These are phyloP conservation scores for Alternaria arbusti DNA, from an alignment of 2,329 filamentous ascomycete species.

Conservation along the genomic window DNA sequence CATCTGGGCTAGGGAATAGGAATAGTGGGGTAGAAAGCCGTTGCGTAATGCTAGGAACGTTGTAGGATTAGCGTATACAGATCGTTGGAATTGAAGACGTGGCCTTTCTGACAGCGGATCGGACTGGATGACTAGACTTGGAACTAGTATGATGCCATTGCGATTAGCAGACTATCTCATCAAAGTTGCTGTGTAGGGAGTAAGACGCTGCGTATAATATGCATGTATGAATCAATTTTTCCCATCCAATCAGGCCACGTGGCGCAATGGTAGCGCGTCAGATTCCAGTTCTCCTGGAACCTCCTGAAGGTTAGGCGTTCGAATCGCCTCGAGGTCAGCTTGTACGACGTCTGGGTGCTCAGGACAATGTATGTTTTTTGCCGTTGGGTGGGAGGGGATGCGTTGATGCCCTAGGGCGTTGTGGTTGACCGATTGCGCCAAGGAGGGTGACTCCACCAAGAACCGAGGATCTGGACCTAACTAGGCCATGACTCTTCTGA, in stretches of 20 bases:
- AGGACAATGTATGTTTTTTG: neutral
- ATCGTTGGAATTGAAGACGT: neutral
- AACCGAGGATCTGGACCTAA: slow-evolving; percentile 4
- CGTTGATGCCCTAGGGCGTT: neutral
- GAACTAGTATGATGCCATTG: neutral
- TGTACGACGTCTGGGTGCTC: neutral
- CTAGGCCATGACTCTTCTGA: neutral
- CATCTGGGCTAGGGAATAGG: neutral
- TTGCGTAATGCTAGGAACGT: neutral
- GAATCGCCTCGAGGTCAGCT: slow-evolving; percentile 35
- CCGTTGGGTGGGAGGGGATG: neutral
- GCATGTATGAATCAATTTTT: neutral
- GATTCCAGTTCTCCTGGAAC: slow-evolving; percentile 35
- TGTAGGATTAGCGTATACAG: neutral
- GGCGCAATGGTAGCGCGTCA: slow-evolving; percentile 42
- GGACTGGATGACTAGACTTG: neutral
- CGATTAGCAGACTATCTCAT: neutral
- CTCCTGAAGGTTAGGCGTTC: slow-evolving; percentile 39
- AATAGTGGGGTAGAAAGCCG: neutral
- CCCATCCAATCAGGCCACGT: slow-evolving; percentile 29
- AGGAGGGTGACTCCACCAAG: slow-evolving; percentile 6
- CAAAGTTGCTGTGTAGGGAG: neutral
- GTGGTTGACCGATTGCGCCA: slow-evolving; percentile 3
- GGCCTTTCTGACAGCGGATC: slow-evolving; percentile 1
- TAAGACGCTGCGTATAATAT: neutral